Evolutionary conservation across 1,139 yeast genomes (phyloP).

Genomic region (Blastobotrys buckinghamii): DNA sequence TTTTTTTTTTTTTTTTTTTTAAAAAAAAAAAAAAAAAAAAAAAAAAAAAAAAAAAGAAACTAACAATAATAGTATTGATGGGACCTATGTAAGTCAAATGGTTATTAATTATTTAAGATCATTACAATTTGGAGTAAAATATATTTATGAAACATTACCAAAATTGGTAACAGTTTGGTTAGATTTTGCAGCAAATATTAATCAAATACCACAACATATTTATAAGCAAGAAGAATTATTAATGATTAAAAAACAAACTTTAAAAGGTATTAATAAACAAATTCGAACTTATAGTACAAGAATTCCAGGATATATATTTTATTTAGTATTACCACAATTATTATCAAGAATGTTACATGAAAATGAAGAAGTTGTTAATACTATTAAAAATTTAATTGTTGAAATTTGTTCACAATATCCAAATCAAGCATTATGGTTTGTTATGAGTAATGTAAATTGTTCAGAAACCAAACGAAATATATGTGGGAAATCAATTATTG

Average conservation of each 20-base stretch:
- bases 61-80: conserved; percentile 35
- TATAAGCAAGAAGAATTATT: conserved; percentile 18
- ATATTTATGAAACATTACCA: conserved; percentile 81
- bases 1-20: too few species aligned
- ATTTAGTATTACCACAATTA: conserved; percentile 79
- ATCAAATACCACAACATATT: neutral
- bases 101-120: conserved; percentile 63
- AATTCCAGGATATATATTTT: conserved; percentile 65
- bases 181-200: conserved; percentile 56
- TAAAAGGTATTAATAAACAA: conserved; percentile 30
- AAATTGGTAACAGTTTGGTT: conserved; percentile 88
- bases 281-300: conserved; percentile 39
- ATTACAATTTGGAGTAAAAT: conserved; percentile 60
- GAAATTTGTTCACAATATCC: conserved; percentile 64
- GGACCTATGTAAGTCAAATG: conserved; percentile 62
- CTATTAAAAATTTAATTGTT: conserved; percentile 52
- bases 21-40: too few species aligned
- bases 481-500: conserved; percentile 46
- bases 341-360: conserved; percentile 71
- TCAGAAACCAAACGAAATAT: conserved; percentile 50
- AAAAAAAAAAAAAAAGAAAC: neutral
- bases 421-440: conserved; percentile 77
- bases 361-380: conserved; percentile 49
- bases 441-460: conserved; percentile 68
- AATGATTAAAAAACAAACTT: conserved; percentile 9